Base-by-base conservation (phyloP, 2,329 filamentous ascomycete species). In the Colletotrichum viniferum region DNA sequence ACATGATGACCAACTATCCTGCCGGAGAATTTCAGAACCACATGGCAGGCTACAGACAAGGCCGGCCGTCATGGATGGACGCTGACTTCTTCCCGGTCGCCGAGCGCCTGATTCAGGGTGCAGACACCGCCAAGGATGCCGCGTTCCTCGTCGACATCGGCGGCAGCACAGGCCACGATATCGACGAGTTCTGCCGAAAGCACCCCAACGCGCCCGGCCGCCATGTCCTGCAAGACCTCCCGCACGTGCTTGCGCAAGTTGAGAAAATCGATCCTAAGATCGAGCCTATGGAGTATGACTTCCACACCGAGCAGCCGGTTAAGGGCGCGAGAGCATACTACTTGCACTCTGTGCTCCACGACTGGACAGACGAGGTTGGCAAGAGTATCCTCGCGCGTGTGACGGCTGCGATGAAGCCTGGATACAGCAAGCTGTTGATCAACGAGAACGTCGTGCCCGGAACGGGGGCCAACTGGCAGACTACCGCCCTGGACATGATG, bases 241-340 rank as follows among this genome's bases (percentile, higher is more conserved):
- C 78, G 5, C 71, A 75, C 28, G 71, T 77, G 5, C 72, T 81
- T 21, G 70, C 36, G 21, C 80, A 82, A 12, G 77, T 79, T 7
- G 32, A 82, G 0, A 77, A 80, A 12, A 69, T 76, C 3, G 61
- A 71, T 2, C 14, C 24, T 13, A 71, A 71, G 38, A 72, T 81
- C 1, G 80, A 81, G 63, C 77, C 77, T 7, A 81, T 80, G 78
- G 72, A 76, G 6, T 80, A 84, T 43, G 81, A 84, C 68, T 84
- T 72, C 52, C 71, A 55, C 8, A 72, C 69, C 7, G 63, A 77
- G 28, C 72, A 72, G 38, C 68, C 75, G 3, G 7, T 69, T 4
- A 56, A 61, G 66, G 72, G 36, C 28, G 60, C 61, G n/a, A 72
- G 73, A 65, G 78, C 69, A 1, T 79, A 79, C 63, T 76, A 73